A percentile compares a stretch with the other conserved stretches of the same genome.
Evolutionary conservation across 805 yeast species (phyloP).

Genomic region (Cyberlindnera amylophila): DNA sequence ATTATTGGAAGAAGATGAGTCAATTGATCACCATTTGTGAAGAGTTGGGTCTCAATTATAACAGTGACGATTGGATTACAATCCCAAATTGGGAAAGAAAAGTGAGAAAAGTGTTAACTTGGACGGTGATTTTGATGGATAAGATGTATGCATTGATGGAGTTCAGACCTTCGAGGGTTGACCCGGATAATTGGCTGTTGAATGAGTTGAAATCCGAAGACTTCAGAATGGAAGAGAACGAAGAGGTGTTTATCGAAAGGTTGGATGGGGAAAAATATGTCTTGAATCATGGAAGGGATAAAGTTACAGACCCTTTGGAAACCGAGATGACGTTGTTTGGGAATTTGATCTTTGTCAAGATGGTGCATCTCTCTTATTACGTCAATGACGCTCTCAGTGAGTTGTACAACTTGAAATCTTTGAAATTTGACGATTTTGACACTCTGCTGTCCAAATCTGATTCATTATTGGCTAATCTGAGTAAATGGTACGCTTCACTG

Average conservation of each 20-base stretch:
- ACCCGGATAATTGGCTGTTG: slow-evolving; percentile 26
- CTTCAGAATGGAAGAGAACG: slow-evolving; percentile 20
- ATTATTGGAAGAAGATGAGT: slow-evolving; percentile 23
- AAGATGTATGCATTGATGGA: slow-evolving; percentile 27
- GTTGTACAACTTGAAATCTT: slow-evolving; percentile 25
- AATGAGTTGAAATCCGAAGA: slow-evolving; percentile 20
- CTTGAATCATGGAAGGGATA: slow-evolving; percentile 12
- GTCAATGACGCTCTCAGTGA: slow-evolving; percentile 22
- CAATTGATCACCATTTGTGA: slow-evolving; percentile 25
- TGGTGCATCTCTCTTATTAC: slow-evolving; percentile 24
- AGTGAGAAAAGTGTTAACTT: slow-evolving; percentile 23
- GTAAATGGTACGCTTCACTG: slow-evolving; percentile 23
- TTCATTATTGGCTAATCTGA: slow-evolving; percentile 16
- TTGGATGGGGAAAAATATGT: slow-evolving; percentile 18
- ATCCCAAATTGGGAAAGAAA: slow-evolving; percentile 31
- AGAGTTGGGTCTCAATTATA: slow-evolving; percentile 27
- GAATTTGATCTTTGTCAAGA: slow-evolving; percentile 25
- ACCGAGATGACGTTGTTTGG: slow-evolving; percentile 15
- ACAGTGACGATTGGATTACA: slow-evolving; percentile 24
- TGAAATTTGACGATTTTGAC: slow-evolving; percentile 25
- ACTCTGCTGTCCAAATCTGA: slow-evolving; percentile 16
- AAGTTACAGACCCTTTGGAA: slow-evolving; percentile 1
- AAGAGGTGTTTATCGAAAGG: slow-evolving; percentile 19
- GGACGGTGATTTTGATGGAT: slow-evolving; percentile 28
- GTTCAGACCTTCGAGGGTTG: slow-evolving; percentile 24